phyloP scores from a whole-genome alignment of 495 filamentous ascomycete species.

The Trichoderma orchidacearum region DNA sequence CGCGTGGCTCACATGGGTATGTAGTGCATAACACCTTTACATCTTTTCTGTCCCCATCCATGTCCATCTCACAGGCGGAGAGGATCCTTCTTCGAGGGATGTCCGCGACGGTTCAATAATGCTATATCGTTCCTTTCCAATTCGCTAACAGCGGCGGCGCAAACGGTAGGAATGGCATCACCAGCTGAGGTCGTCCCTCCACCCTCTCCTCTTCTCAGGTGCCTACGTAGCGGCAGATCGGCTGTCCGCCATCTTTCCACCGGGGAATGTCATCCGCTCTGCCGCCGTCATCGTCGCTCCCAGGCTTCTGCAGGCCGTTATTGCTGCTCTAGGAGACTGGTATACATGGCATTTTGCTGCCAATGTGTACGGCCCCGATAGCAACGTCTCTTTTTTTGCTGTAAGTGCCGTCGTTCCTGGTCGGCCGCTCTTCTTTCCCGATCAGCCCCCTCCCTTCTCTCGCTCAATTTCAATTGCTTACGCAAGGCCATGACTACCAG shows the following conservation, averaged over 20 bases:
- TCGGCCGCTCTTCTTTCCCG: not conserved
- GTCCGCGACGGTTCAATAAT: too few species aligned
- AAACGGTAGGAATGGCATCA: slow-evolving; percentile 90
- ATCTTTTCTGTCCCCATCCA: not conserved
- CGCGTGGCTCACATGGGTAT: slow-evolving; percentile 94
- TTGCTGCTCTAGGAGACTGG: slow-evolving; percentile 70
- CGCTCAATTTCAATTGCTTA: too few species aligned
- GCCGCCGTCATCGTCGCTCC: slow-evolving; percentile 59
- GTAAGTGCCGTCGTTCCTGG: too few species aligned
- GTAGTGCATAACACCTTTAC: slow-evolving; percentile 9
- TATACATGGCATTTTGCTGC: slow-evolving; percentile 79
- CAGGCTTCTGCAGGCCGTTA: slow-evolving; percentile 58
- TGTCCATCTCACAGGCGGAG: too few species aligned
- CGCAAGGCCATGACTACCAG: too few species aligned
- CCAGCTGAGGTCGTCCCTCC: slow-evolving; percentile 82
- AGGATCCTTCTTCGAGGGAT: too few species aligned
- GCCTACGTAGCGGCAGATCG: slow-evolving; percentile 52
- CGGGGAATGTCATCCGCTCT: slow-evolving; percentile 34
- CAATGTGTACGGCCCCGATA: slow-evolving; percentile 53
- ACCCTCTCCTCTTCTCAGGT: slow-evolving; percentile 70
- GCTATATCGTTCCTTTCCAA: too few species aligned
- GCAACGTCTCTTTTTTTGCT: slow-evolving; percentile 50
- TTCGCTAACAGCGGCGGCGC: not conserved
- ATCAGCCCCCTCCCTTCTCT: not conserved
- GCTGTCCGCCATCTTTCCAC: slow-evolving; percentile 34